phyloP scores from a whole-genome alignment of 257 asterid genomes.

The Solanum sejunctum region DNA sequence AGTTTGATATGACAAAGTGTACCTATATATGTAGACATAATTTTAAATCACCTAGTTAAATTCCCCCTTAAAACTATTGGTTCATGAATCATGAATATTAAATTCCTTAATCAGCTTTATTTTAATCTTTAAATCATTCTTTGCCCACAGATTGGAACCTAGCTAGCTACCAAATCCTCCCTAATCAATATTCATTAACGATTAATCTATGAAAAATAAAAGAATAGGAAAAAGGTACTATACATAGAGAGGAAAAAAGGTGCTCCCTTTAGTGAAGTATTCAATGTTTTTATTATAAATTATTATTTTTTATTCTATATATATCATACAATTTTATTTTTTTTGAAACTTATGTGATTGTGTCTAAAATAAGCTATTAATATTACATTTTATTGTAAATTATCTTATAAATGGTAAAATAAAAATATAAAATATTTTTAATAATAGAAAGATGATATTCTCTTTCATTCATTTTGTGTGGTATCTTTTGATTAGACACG shows the following conservation, averaged over 20 bases:
- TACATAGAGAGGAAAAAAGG: not conserved
- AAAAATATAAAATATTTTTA: not conserved
- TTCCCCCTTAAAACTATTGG: not conserved
- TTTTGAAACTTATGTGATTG: too few species aligned
- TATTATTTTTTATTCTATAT: too few species aligned
- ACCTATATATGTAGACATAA: not conserved
- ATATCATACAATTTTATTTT: not conserved
- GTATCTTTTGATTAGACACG: too few species aligned
- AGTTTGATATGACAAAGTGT: not conserved
- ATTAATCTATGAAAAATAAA: not conserved
- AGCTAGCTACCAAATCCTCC: not conserved
- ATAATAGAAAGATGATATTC: not conserved
- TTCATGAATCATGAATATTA: not conserved
- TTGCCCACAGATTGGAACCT: not conserved
- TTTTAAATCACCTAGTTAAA: not conserved
- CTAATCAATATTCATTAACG: not conserved
- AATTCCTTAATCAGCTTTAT: slow-evolving; percentile 1
- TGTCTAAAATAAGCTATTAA: not conserved
- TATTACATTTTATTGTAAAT: not conserved
- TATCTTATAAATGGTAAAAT: not conserved
- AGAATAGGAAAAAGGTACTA: not conserved
- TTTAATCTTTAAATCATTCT: not conserved
- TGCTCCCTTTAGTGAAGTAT: not conserved
- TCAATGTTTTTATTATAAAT: too few species aligned
- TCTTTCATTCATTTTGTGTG: too few species aligned